phyloP scores from a whole-genome alignment of 495 filamentous ascomycete species.

The Podospora anserina region DNA sequence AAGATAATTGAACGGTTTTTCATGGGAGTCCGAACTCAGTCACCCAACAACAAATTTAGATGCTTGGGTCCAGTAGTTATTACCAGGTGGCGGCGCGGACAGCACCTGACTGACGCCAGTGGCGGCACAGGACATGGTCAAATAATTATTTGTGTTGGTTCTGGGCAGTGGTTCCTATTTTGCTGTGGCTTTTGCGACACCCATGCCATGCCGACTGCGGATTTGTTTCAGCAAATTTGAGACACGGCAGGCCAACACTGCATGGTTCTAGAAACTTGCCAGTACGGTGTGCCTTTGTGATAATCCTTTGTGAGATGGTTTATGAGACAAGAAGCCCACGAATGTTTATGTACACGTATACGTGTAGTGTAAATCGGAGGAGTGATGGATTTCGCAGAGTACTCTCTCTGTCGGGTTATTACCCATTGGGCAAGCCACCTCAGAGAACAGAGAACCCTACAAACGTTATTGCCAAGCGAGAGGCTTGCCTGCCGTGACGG shows the following conservation, averaged over 20 bases:
- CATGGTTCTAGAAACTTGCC: background rate
- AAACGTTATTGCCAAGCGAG: background rate
- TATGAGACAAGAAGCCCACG: background rate
- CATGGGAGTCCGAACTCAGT: background rate
- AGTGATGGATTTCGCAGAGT: too few species aligned
- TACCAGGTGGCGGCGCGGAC: conserved; percentile 4
- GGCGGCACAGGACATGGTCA: conserved; percentile 8
- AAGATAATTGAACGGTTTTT: background rate
- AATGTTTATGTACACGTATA: background rate
- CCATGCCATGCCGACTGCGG: background rate
- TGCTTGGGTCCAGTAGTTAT: background rate
- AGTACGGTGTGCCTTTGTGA: too few species aligned
- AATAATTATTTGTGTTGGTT: too few species aligned
- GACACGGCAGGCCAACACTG: background rate
- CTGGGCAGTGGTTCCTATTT: background rate
- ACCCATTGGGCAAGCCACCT: too few species aligned
- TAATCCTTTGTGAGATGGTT: too few species aligned
- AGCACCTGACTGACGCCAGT: conserved; percentile 4
- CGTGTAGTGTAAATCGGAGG: too few species aligned
- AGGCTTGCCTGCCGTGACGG: background rate
- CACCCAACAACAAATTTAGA: background rate
- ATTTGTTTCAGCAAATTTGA: conserved; percentile 2
- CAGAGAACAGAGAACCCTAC: background rate
- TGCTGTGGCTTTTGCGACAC: background rate
- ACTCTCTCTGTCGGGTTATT: too few species aligned